Evolutionary conservation across 495 filamentous ascomycete species (phyloP), one percentile per base, ranked within the genome.

Genomic region (Daldinia caldariorum): DNA sequence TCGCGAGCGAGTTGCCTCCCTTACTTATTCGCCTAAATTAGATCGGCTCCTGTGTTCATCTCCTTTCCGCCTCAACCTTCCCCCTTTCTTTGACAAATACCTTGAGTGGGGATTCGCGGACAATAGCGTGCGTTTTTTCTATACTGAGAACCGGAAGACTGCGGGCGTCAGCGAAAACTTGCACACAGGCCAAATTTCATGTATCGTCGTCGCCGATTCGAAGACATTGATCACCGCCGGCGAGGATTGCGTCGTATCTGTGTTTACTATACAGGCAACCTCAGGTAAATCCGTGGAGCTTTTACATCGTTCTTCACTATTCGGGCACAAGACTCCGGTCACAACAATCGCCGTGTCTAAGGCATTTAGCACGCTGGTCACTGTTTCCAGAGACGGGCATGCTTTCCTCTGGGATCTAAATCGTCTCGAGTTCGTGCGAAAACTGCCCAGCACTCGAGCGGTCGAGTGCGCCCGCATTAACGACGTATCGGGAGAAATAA

Each of bases 61-160:
- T 34, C 84, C 92, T 4, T 90, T 94, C 75, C 83, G 92, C 41
- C 83, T 97, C 37, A 94, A 97, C 71, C 89, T 98, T 13, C 92
- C 94, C 1, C 94, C 96, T 4, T 80, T 81, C 34, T 94, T 91
- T 67, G 94, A 98, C 74, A 92, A 94, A 70, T 97, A 91, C 68
- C 86, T 99, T 78, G 93, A 97, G 79, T 97, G 94, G 95, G 95
- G 94, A 1, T 98, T 95, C 75, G 90, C 93, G 6, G 95, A 99
- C 81, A 92, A 91, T 68, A 94, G 92, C 73, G 87, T 98, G 6
- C 89, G 95, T 9, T 98, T 97, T 82, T 97, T 92, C 77, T 84
- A 89, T 38, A 85, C 89, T 53, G 94, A 95, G 57, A 91, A 86
- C 62, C 87, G 89, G 6, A 79, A 83, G 75, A 81, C 83, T 43